phyloP scores from a whole-genome alignment of 768 basidiomycete species.

The Serendipita vermifera region DNA sequence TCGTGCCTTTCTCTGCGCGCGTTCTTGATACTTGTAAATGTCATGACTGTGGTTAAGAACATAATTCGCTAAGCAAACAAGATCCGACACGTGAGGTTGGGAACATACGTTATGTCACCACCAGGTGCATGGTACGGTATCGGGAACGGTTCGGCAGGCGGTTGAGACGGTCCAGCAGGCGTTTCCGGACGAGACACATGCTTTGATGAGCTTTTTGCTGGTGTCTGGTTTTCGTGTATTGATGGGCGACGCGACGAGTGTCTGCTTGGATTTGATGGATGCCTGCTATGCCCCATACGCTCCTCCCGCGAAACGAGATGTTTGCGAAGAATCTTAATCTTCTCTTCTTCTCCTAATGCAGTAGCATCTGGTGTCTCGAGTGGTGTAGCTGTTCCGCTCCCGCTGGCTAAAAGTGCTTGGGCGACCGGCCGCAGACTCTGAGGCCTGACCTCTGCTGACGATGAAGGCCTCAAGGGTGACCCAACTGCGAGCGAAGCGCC shows the following conservation, averaged over 20 bases:
- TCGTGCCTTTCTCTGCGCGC: slow-evolving; percentile 50
- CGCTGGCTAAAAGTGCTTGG: slow-evolving; percentile 8
- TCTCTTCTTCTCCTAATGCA: slow-evolving; percentile 50
- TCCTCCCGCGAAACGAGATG: slow-evolving; percentile 72
- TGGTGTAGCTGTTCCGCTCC: neutral
- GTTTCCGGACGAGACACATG: neutral
- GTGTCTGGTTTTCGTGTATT: slow-evolving; percentile 8
- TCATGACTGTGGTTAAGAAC: slow-evolving; percentile 45
- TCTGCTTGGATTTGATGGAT: slow-evolving; percentile 5
- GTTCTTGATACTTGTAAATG: slow-evolving; percentile 90
- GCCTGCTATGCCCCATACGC: slow-evolving; percentile 24
- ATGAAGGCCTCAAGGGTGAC: slow-evolving; percentile 8
- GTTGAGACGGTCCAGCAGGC: slow-evolving; percentile 21
- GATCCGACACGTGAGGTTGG: slow-evolving; percentile 2
- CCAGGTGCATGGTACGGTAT: slow-evolving; percentile 79
- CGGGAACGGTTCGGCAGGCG: slow-evolving; percentile 63
- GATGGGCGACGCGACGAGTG: slow-evolving; percentile 11
- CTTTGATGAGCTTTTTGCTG: neutral
- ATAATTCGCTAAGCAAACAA: slow-evolving; percentile 9
- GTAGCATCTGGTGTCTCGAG: neutral
- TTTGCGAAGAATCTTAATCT: slow-evolving; percentile 61
- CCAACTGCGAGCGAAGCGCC: slow-evolving; percentile 1
- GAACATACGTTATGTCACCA: slow-evolving; percentile 81
- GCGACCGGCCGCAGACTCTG: neutral
- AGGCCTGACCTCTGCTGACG: neutral